Evolutionary conservation across 495 filamentous ascomycete species (phyloP), one percentile per base, ranked within the genome.

Genomic region (Hyaloscypha hepaticicola): DNA sequence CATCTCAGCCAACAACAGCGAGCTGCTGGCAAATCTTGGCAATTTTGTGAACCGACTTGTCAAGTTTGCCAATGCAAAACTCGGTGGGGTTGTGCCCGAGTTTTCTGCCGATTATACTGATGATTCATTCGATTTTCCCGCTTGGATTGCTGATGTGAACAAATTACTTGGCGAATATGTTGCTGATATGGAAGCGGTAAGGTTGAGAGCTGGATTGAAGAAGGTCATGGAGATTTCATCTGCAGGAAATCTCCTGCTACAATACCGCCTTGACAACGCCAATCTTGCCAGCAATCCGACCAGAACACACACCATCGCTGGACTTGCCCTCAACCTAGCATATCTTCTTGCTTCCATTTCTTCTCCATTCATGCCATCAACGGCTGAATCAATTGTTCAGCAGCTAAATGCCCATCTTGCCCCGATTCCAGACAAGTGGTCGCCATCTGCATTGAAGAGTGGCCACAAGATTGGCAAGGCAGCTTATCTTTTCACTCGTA

Each of bases 31-130:
- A 58, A 97, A 96, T 70, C 82, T 97, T 9, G 94, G 94, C 55
- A 97, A 98, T 79, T 90, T 97, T 64, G 91, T 94, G 72, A 95
- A 96, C 76, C 90, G 94, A 26, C 84, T 98, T 53, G 80, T 98
- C 77, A 98, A 98, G 77, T 93, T 96, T 69, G 87, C 91, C 62
- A 87, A 91, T 70, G 87, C 89, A 21, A 88, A 88, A 68, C 87
- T 90, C 71, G 82, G 84, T 65, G 85, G 85, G 34, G 78, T 83
- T 33, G 78, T 96, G 14, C 91, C 93, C 22, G 87, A 91, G 62
- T 93, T 85, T 67, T 76, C 73, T 28, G 61, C 73, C 6, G 74
- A 73, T 3, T 87, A 91, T 70, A 88, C 83, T 60, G 78, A 82
- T 16, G 77, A 79, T 31, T 64, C 72, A 14, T 73, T 80, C 58